Conservation (phyloP, 805 yeast species). For the Myxozyma sirexii region DNA sequence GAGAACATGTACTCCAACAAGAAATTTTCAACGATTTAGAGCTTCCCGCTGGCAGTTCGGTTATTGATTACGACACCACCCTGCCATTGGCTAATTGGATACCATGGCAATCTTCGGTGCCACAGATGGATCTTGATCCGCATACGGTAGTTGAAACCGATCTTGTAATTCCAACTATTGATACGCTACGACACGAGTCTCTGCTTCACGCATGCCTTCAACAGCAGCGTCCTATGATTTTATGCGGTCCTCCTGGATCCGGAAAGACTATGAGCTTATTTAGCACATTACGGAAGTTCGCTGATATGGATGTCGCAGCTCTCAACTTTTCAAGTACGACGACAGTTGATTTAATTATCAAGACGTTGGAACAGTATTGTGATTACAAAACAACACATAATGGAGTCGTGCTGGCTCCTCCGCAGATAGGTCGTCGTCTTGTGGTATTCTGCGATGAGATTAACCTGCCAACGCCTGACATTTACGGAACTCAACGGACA, state of each 20-base stretch:
- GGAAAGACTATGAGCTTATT: constrained; percentile 93
- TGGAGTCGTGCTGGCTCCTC: constrained; percentile 63
- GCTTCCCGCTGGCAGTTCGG: constrained; percentile 30
- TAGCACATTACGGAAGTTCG: constrained; percentile 62
- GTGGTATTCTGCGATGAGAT: constrained; percentile 92
- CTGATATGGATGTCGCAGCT: constrained; percentile 61
- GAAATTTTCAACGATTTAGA: constrained; percentile 34
- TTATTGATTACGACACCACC: constrained; percentile 51
- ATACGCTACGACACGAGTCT: constrained; percentile 68
- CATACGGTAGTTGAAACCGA: constrained; percentile 63
- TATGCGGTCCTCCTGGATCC: constrained; percentile 97
- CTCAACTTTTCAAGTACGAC: constrained; percentile 85
- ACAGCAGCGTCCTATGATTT: constrained; percentile 61
- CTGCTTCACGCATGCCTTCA: constrained; percentile 59
- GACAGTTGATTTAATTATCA: constrained; percentile 59
- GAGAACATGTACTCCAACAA: constrained; percentile 38
- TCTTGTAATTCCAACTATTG: constrained; percentile 74
- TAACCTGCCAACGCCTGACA: constrained; percentile 74
- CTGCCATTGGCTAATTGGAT: constrained; percentile 54
- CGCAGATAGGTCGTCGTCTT: constrained; percentile 63
- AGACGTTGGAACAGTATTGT: constrained; percentile 73
- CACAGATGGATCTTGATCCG: constrained; percentile 53
- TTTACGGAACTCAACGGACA: constrained; percentile 71
- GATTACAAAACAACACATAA: constrained; percentile 54
- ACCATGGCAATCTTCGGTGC: constrained; percentile 48